Base-by-base conservation (phyloP, 257 asterid genomes). In the Solanum pennellii region DNA sequence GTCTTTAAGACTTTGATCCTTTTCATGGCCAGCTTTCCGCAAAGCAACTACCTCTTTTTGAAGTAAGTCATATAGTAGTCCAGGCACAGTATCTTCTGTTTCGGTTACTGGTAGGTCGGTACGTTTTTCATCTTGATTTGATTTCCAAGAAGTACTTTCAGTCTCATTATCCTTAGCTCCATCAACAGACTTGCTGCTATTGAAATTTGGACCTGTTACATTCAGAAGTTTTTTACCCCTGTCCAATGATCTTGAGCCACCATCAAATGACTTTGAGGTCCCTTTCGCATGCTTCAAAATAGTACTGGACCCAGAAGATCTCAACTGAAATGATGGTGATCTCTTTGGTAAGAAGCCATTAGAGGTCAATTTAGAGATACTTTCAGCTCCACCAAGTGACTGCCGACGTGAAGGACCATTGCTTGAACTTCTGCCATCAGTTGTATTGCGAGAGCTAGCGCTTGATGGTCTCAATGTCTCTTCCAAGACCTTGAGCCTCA, bases 1-100 rank as follows among this genome's bases (percentile, higher is more conserved):
- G 92, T 96, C 98, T 92, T 95, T 96, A 68, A 96, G 98, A 92
- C 99, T 90, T 90, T 95, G 98, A 93, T 96, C 99, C 93, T 95
- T 96, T 89, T 96, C 99, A 90, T 94, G 93, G 42, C 97, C 93
- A 86, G 98, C 95, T 96, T 88, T 96, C 91, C 98, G 91, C 92
- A 96, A 91, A 85, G 98, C 76, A 89, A 95, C 82, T 88, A 96
- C 98, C 92, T 96, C 99, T 88, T 95, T 96, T 68, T 96, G 99
- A 87, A 96, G 89, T 74, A 96, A 87, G 90, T 96, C 98, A 60
- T 96, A 94, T 74, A 96, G 88, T 89, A 95, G 84, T 73, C 98
- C 97, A 2, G 98, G 95, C 41, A 96, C 97, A 10, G 92, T 90
- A 85, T 96, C 99, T 91, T 92, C 95, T 14, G 89, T 91, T 8